These are phyloP conservation scores for Leptographium galeiforme DNA, from an alignment of 2,329 filamentous ascomycete genomes.

Conservation along the genomic window DNA sequence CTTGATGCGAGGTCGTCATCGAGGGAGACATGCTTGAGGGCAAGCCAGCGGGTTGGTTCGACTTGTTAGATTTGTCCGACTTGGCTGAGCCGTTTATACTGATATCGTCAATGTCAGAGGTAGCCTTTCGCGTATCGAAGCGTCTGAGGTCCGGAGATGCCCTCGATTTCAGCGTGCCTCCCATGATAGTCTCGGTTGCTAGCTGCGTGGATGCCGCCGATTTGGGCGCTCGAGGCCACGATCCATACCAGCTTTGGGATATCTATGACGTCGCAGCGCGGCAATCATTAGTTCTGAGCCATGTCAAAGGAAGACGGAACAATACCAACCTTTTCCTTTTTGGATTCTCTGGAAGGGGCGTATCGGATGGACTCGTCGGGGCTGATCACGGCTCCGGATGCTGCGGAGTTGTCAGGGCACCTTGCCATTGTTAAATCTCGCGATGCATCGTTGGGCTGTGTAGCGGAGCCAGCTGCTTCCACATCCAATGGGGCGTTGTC, in stretches of 20 bases:
- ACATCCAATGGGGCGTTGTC: background rate
- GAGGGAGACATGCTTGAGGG: background rate
- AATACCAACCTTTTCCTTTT: slow-evolving; percentile 5
- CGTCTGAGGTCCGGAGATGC: slow-evolving; percentile 34
- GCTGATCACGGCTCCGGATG: slow-evolving; percentile 5
- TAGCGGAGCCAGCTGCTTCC: background rate
- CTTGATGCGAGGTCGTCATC: background rate
- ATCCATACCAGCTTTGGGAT: slow-evolving; percentile 45
- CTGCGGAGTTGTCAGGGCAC: slow-evolving; percentile 4
- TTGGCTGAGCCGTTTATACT: slow-evolving; percentile 9
- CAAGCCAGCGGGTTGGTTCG: background rate
- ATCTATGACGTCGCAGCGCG: background rate
- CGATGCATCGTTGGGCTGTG: slow-evolving; percentile 1
- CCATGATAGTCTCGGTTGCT: slow-evolving; percentile 46
- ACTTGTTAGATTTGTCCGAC: background rate
- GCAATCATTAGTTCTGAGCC: background rate
- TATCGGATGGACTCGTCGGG: slow-evolving; percentile 2
- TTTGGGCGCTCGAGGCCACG: slow-evolving; percentile 43
- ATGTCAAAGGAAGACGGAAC: background rate
- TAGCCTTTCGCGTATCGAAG: slow-evolving; percentile 30
- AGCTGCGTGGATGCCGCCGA: slow-evolving; percentile 46
- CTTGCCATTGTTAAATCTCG: background rate
- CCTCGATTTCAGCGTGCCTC: slow-evolving; percentile 36
- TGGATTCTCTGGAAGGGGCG: slow-evolving; percentile 5
- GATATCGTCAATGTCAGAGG: slow-evolving; percentile 11